Conservation (phyloP, 495 filamentous ascomycete species). For the Aspergillus steynii region DNA sequence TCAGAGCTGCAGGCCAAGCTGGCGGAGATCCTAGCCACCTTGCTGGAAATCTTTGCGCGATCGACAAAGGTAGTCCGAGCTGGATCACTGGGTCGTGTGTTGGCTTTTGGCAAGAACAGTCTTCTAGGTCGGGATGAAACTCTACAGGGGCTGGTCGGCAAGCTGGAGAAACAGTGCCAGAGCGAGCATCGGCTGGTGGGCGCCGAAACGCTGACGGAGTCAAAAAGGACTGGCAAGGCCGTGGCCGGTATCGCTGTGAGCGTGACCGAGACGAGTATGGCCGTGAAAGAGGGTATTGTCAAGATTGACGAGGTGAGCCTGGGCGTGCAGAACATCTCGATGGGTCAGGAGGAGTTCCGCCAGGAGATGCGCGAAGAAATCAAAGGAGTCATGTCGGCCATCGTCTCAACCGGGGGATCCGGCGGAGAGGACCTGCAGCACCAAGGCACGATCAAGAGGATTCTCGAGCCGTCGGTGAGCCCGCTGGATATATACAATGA, state of each 20-base stretch:
- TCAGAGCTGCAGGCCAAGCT: conserved; percentile 24
- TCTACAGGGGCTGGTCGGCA: conserved; percentile 23
- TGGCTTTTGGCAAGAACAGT: conserved; percentile 23
- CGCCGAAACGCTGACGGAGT: conserved; percentile 31
- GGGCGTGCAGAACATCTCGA: conserved; percentile 11
- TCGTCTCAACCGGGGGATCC: not conserved
- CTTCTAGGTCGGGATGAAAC: conserved; percentile 30
- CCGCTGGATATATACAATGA: conserved; percentile 26
- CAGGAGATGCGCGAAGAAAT: not conserved
- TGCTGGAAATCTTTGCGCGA: conserved; percentile 37
- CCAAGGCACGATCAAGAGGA: conserved; percentile 8
- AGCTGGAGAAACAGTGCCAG: conserved; percentile 26
- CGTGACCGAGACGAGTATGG: conserved; percentile 12
- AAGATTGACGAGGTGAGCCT: conserved; percentile 18
- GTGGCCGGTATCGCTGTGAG: conserved; percentile 16
- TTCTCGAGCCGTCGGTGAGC: conserved; percentile 14
- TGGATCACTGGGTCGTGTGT: conserved; percentile 21
- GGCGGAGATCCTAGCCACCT: conserved; percentile 28
- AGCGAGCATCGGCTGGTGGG: conserved; percentile 28
- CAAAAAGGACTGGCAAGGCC: conserved; percentile 14
- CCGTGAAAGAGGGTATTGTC: conserved; percentile 17
- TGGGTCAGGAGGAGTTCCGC: not conserved
- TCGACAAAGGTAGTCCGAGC: conserved; percentile 27
- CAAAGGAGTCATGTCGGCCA: not conserved
- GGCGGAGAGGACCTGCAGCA: conserved; percentile 5